These are phyloP conservation scores for Mycena olivaceomarginata DNA, from an alignment of 768 basidiomycete species.

Conservation along the genomic window DNA sequence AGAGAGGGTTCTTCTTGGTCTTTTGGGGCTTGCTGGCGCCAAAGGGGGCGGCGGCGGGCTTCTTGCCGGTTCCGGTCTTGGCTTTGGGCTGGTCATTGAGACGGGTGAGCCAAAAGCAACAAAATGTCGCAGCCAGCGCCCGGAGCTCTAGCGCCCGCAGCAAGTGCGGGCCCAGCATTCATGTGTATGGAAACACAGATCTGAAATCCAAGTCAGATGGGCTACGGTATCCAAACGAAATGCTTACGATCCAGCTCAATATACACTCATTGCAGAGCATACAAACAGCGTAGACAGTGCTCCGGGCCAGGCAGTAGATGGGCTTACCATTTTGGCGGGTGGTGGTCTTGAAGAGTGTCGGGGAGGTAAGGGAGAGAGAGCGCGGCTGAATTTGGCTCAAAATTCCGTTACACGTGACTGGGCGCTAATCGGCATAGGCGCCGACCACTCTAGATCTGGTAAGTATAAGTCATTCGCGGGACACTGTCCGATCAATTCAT, in stretches of 20 bases:
- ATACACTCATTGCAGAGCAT: not conserved
- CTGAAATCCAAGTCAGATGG: not conserved
- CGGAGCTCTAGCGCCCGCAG: constrained; percentile 74
- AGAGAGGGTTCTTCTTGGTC: constrained; percentile 95
- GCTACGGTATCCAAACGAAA: not conserved
- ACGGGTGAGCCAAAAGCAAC: constrained; percentile 65
- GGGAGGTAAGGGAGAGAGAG: not conserved
- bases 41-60: constrained; percentile 90
- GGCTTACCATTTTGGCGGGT: constrained; percentile 8
- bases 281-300: not conserved
- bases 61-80: constrained; percentile 77
- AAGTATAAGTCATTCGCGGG: too few relatives aligned
- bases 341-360: not conserved
- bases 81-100: constrained; percentile 94
- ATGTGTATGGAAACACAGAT: not conserved
- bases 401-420: too few relatives aligned
- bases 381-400: too few relatives aligned
- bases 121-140: constrained; percentile 55
- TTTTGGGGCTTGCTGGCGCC: constrained; percentile 86
- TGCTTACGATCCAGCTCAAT: constrained; percentile 11
- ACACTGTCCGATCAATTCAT: too few relatives aligned
- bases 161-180: constrained; percentile 37
- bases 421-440: too few relatives aligned
- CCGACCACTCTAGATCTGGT: too few relatives aligned
- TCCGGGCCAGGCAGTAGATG: not conserved